phyloP scores from a whole-genome alignment of 192 early-diverging fungal genomes.

The Dissophora globulifera region DNA sequence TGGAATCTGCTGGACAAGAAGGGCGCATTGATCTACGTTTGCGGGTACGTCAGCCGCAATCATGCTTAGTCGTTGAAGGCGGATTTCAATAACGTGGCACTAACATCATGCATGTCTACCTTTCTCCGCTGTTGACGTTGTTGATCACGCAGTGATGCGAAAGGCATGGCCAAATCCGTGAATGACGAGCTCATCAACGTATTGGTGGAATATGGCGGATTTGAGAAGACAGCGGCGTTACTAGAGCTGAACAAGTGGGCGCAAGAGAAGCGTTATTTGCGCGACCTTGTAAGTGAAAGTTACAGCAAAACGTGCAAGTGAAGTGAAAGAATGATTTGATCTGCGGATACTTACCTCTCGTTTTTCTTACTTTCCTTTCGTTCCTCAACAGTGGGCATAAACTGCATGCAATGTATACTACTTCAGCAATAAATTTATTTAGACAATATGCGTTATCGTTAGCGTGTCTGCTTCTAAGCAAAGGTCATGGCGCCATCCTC shows the following conservation, averaged over 20 bases:
- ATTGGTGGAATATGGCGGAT: conserved; percentile 57
- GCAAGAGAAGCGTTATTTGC: conserved; percentile 71
- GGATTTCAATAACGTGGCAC: too few species aligned
- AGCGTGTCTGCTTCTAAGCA: background rate
- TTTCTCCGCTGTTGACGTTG: background rate
- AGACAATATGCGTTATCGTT: background rate
- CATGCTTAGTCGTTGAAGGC: conserved; percentile 3
- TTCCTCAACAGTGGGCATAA: conserved; percentile 6
- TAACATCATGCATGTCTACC: too few species aligned
- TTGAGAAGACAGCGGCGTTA: conserved; percentile 63
- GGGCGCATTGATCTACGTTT: conserved; percentile 78
- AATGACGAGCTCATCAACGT: conserved; percentile 80
- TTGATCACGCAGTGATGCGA: conserved; percentile 67
- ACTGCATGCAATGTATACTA: too few species aligned
- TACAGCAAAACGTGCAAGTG: too few species aligned
- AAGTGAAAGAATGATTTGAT: too few species aligned
- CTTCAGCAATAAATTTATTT: too few species aligned
- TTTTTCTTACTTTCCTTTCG: too few species aligned
- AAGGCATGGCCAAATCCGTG: conserved; percentile 91
- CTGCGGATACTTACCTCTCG: too few species aligned
- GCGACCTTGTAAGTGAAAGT: conserved; percentile 60
- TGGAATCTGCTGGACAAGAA: conserved; percentile 67
- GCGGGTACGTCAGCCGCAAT: conserved; percentile 62
- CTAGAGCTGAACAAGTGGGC: conserved; percentile 71
- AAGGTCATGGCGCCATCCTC: background rate